phyloP scores from a whole-genome alignment of 1,139 yeast genomes.

The Pichia kudriavzevii region DNA sequence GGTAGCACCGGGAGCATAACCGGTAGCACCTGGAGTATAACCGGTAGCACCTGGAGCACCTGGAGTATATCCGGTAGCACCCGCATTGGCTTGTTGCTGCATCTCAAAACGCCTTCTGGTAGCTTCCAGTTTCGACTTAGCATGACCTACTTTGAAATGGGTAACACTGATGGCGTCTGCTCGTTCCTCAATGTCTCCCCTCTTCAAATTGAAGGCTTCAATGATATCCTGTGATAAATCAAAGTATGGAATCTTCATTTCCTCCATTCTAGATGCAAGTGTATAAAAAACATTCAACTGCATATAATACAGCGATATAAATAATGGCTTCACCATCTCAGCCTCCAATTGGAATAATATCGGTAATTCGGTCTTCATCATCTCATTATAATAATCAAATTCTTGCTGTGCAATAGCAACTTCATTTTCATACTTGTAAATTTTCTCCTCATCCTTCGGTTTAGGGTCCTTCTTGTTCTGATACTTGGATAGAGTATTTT shows the following conservation, averaged over 20 bases:
- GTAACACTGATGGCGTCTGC: conserved; percentile 82
- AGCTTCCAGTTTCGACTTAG: conserved; percentile 74
- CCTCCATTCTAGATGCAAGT: conserved; percentile 83
- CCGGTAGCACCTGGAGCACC: conserved; percentile 22
- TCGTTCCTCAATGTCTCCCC: conserved; percentile 86
- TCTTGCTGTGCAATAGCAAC: conserved; percentile 90
- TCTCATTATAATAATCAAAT: conserved; percentile 88
- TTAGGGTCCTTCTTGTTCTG: conserved; percentile 79
- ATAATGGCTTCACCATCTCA: conserved; percentile 85
- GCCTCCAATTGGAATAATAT: conserved; percentile 79
- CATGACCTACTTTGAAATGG: conserved; percentile 84
- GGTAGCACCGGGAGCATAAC: conserved; percentile 16
- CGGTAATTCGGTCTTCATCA: conserved; percentile 88
- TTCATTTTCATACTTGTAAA: conserved; percentile 85
- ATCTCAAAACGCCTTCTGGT: conserved; percentile 66
- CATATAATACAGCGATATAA: conserved; percentile 93
- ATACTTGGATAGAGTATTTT: conserved; percentile 57
- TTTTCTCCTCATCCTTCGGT: conserved; percentile 73
- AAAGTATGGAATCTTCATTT: conserved; percentile 93
- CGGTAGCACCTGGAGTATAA: conserved; percentile 11
- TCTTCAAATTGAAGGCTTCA: conserved; percentile 69
- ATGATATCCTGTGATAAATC: conserved; percentile 77
- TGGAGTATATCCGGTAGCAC: conserved; percentile 32
- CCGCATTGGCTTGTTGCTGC: conserved; percentile 31
- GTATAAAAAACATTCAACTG: conserved; percentile 95